phyloP scores from a whole-genome alignment of 1,284 basidiomycete genomes.

The Mycena citricolor region DNA sequence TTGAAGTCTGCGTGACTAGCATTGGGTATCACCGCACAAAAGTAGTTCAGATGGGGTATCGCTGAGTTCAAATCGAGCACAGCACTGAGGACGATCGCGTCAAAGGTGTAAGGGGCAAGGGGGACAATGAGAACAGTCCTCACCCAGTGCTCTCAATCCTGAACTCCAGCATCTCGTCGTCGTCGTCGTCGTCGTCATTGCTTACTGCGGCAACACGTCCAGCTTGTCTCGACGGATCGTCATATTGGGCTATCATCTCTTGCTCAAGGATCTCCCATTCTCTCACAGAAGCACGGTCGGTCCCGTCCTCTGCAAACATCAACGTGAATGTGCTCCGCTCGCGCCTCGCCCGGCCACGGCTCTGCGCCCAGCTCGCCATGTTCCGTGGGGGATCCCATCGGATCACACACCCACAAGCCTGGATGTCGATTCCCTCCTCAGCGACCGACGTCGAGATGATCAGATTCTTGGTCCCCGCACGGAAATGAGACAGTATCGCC shows the following conservation, averaged over 20 bases:
- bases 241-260: constrained; percentile 61
- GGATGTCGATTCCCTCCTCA: constrained; percentile 84
- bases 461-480: constrained; percentile 68
- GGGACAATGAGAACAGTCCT: no score
- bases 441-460: constrained; percentile 80
- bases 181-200: constrained; percentile 38
- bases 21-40: constrained; percentile 69
- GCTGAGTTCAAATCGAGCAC: constrained; percentile 70
- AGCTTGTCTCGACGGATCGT: constrained; percentile 43
- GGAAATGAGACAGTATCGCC: constrained; percentile 62
- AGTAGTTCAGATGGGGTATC: constrained; percentile 69
- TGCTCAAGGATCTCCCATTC: constrained; percentile 59
- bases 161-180: constrained; percentile 48
- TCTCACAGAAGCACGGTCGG: constrained; percentile 40
- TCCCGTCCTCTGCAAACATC: constrained; percentile 56
- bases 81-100: constrained; percentile 47
- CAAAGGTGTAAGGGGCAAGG: background rate
- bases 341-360: constrained; percentile 72
- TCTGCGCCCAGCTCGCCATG: constrained; percentile 80
- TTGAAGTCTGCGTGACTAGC: constrained; percentile 49
- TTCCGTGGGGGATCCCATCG: constrained; percentile 73
- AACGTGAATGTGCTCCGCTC: constrained; percentile 72
- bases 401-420: constrained; percentile 73
- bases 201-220: constrained; percentile 25
- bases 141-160: constrained; percentile 63